Base-by-base conservation (phyloP, 2,329 filamentous ascomycete species). In the Fusarium sp. region DNA sequence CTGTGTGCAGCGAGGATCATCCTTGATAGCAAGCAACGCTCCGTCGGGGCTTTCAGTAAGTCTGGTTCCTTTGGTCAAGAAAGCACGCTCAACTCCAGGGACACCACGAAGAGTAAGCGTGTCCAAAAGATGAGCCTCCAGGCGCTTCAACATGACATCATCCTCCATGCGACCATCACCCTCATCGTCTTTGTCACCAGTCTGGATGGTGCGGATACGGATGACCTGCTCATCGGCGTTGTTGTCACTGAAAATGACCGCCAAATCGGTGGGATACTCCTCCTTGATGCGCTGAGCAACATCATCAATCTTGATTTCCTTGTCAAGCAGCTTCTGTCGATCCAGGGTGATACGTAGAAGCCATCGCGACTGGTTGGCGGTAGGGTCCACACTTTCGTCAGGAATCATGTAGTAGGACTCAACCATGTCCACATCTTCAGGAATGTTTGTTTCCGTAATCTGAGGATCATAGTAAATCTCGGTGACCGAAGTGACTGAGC, bases 391-490 rank as follows among this genome's bases (percentile, higher is more conserved):
- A 17, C 78, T 80, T 37, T 96, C 92, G 65, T 96, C 93, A 0
- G 92, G 92, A 72, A 98, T 91, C 73, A 98, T 87, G 79, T 94
- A 98, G 81, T 97, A 97, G 0, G 94, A 96, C 68, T 97, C 93
- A 7, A 99, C 91, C 86, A 98, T 96, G 71, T 98, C 95, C 58
- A 85, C 78, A 80, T 99, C 95, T 53, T 91, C 91, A 32, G 90
- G 84, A 68, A 99, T 96, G 65, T 88, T 90, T 0, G 96, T 99
- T 27, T 85, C 82, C 68, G 91, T 87, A 57, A 97, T 89, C 57
- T 96, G 90, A 1, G 95, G 95, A 73, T 99, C 95, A 71, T 98
- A 98, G 83, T 97, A 97, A 57, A 99, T 94, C 76, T 99, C 96
- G 1, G 93, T 96, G 42, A 92, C 86, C 39, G 94, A 89, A 1